Conservation (phyloP, 169 alveolate species). For the Cryptosporidium muris region DNA sequence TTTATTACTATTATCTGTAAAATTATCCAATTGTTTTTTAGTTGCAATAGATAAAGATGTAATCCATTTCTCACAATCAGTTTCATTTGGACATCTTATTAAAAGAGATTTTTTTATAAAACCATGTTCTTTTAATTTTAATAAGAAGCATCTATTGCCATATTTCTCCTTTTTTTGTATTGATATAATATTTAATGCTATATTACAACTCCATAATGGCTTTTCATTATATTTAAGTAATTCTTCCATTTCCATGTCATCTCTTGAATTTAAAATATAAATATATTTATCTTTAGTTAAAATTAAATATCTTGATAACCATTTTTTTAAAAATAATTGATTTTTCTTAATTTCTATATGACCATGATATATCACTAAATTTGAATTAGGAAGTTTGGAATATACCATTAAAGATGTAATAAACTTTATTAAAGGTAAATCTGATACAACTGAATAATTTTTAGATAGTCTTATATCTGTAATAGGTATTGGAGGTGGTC, state of each 20-base stretch:
- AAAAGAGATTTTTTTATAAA: constrained; percentile 6
- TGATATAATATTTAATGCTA: background rate
- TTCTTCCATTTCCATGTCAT: constrained; percentile 57
- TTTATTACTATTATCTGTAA: too few species aligned
- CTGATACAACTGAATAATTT: background rate
- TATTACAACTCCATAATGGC: constrained; percentile 15
- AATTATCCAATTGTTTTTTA: too few species aligned
- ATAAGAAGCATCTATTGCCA: constrained; percentile 40
- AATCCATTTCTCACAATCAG: constrained; percentile 38
- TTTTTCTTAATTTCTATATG: constrained; percentile 35
- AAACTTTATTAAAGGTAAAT: constrained; percentile 9
- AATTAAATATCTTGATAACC: constrained; percentile 53
- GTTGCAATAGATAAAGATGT: background rate
- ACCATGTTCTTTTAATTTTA: constrained; percentile 10
- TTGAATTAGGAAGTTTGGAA: constrained; percentile 29
- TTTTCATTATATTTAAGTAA: constrained; percentile 49
- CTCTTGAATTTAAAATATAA: constrained; percentile 33
- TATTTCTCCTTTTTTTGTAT: constrained; percentile 18
- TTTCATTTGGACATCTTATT: constrained; percentile 53
- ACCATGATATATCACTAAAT: constrained; percentile 40
- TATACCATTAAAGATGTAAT: constrained; percentile 9
- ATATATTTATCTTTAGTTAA: constrained; percentile 55
- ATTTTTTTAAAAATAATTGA: constrained; percentile 18
- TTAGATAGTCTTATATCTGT: constrained; percentile 9
- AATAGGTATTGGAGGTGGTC: constrained; percentile 67